Conservation (phyloP, 768 basidiomycete genomes). For the Lactarius deliciosus region DNA sequence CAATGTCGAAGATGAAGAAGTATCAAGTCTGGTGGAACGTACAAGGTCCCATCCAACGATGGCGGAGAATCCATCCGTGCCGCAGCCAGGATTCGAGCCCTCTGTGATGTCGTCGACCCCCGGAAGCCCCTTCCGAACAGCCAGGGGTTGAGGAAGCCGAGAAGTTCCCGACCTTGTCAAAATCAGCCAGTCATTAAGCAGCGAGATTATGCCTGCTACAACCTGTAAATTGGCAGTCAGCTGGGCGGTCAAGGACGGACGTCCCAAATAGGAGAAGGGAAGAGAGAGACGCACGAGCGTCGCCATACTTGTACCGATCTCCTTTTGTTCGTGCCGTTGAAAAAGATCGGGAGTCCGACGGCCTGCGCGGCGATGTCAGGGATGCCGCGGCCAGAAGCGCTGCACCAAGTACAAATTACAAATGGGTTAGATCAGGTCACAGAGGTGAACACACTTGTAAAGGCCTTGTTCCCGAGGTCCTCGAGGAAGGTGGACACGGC, state of each 20-base stretch:
- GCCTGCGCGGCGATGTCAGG: background rate
- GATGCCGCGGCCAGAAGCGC: background rate
- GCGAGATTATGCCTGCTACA: too few relatives aligned
- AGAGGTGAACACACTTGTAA: background rate
- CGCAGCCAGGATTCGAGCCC: background rate
- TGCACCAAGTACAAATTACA: background rate
- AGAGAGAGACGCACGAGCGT: background rate
- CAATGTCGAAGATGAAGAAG: too few relatives aligned
- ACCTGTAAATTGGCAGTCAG: background rate
- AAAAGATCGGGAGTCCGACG: too few relatives aligned
- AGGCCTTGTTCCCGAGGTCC: background rate
- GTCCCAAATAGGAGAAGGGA: background rate
- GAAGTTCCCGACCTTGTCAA: background rate
- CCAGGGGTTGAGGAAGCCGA: background rate
- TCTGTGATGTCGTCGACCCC: background rate
- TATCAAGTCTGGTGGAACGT: too few relatives aligned
- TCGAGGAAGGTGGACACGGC: background rate
- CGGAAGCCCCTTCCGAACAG: background rate
- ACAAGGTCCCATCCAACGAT: too few relatives aligned
- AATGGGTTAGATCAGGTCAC: background rate
- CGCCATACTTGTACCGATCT: background rate
- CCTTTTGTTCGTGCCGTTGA: background rate
- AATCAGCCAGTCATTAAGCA: background rate
- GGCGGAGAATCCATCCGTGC: too few relatives aligned
- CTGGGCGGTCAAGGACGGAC: background rate